Evolutionary conservation across 139 green algal species (phyloP).

Genomic region (Closterium sp.): DNA sequence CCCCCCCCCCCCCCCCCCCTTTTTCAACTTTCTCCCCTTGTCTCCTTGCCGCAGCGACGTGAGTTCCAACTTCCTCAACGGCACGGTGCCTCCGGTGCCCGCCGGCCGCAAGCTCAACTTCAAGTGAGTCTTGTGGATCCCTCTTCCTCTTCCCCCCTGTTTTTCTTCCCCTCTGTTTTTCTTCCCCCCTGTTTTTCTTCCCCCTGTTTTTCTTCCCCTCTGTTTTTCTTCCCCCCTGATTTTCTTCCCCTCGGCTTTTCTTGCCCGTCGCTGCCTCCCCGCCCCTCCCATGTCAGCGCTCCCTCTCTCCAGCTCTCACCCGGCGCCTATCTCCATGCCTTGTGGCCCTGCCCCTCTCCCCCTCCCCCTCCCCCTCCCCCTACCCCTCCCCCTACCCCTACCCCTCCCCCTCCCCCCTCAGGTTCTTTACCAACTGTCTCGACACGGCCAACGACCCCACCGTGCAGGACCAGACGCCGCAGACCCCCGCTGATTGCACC

Average conservation of each 20-base stretch:
- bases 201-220: neutral
- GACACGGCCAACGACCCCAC: neutral
- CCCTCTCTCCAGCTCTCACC: neutral
- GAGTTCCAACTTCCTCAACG: conserved; percentile 6
- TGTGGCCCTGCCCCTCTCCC: neutral
- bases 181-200: neutral
- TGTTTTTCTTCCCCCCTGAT: too few relatives aligned
- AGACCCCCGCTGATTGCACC: neutral
- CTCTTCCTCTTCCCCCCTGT: neutral
- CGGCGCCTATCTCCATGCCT: too few relatives aligned
- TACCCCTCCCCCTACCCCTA: neutral
- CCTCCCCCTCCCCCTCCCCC: neutral
- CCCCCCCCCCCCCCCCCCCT: neutral
- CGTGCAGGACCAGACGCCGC: neutral
- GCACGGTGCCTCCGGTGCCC: neutral
- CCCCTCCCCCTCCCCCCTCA: neutral
- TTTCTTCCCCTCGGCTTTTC: too few relatives aligned
- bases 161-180: neutral
- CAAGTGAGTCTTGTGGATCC: neutral
- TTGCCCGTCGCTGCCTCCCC: neutral
- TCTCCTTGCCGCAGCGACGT: neutral
- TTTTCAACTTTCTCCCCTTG: neutral
- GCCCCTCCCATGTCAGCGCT: too few relatives aligned
- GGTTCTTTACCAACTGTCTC: neutral
- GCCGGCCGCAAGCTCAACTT: neutral